Evolutionary conservation across 2,329 filamentous ascomycete genomes (phyloP).

Genomic region (Trematosphaeria pertusa): DNA sequence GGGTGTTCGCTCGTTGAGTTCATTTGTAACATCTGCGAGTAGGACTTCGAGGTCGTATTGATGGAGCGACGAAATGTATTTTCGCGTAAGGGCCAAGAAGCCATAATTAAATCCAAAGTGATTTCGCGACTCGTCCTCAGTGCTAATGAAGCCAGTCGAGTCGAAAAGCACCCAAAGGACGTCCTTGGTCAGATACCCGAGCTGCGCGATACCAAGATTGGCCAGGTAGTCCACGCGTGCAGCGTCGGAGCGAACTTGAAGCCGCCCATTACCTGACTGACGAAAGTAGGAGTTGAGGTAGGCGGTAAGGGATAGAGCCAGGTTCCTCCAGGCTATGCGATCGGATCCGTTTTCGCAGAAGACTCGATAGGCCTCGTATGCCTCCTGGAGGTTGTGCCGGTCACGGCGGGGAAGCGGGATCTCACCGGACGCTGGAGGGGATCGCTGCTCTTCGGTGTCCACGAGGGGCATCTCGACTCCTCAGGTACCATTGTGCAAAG

Average conservation of each 20-base stretch:
- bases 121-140: constrained; percentile 1
- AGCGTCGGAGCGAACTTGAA: constrained; percentile 1
- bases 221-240: constrained; percentile 1
- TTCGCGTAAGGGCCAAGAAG: constrained; percentile 1
- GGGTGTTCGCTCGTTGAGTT: constrained; percentile 5
- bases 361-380: constrained; percentile 9
- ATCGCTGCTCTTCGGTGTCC: neutral
- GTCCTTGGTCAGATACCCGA: constrained; percentile 12
- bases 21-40: constrained; percentile 8
- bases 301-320: constrained; percentile 2
- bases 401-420: neutral
- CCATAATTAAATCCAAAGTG: neutral
- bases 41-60: constrained; percentile 1
- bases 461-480: neutral
- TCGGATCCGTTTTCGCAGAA: constrained; percentile 14
- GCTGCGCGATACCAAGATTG: constrained; percentile 2
- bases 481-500: neutral
- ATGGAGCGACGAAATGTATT: constrained; percentile 2
- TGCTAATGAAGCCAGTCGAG: neutral
- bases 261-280: neutral
- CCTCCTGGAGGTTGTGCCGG: neutral
- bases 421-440: neutral
- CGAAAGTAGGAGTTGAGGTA: constrained; percentile 7
- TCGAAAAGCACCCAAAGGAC: constrained; percentile 11
- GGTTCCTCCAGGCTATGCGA: constrained; percentile 14